Evolutionary conservation across 371 early-diverging fungal species (phyloP).

Genomic region (Mortierella sp.): DNA sequence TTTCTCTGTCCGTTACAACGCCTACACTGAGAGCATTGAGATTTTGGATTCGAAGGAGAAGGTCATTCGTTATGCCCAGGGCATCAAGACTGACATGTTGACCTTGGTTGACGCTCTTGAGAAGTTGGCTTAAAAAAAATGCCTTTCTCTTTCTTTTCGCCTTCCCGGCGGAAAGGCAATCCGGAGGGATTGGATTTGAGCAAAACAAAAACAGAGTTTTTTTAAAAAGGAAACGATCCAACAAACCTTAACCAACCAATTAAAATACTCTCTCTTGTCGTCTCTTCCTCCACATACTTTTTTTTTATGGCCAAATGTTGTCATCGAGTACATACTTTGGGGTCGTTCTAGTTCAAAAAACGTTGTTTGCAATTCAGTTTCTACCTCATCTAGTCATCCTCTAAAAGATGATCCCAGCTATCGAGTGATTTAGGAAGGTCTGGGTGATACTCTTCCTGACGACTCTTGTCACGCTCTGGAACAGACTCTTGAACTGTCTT

Average conservation of each 20-base stretch:
- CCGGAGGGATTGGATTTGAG: too few relatives aligned
- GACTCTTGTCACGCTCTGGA: conserved; percentile 9
- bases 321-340: too few relatives aligned
- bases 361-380: too few relatives aligned
- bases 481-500: conserved; percentile 21
- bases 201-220: too few relatives aligned
- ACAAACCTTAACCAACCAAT: too few relatives aligned
- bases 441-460: conserved; percentile 20
- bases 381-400: conserved; percentile 8
- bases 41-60: conserved; percentile 89
- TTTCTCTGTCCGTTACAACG: conserved; percentile 92
- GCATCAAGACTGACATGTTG: conserved; percentile 79
- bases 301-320: too few relatives aligned
- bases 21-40: conserved; percentile 91
- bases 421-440: conserved; percentile 20
- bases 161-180: background rate
- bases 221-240: too few relatives aligned
- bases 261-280: too few relatives aligned
- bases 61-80: conserved; percentile 79
- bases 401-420: conserved; percentile 23
- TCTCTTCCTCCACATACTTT: too few relatives aligned
- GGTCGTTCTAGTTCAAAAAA: too few relatives aligned
- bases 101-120: conserved; percentile 77
- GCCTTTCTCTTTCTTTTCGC: background rate
- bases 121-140: conserved; percentile 45